Base-by-base conservation (phyloP, 73 alveolate genomes). In the Paramecium caudatum region DNA sequence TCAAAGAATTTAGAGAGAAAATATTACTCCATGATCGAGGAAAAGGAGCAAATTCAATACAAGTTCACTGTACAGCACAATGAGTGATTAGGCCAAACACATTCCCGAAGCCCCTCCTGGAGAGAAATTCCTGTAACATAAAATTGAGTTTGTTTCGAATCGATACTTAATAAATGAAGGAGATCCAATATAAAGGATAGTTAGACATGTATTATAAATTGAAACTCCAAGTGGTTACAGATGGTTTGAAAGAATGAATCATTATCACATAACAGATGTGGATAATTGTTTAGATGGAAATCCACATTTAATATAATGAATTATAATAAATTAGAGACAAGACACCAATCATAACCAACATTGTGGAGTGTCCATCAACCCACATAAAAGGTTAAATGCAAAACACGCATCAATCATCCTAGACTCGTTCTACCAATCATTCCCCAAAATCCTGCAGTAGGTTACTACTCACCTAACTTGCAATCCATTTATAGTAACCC, bases 271-370 rank as follows among this genome's bases (percentile, higher is more conserved):
- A 13, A 65, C 55, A 30, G 83, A 65, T 65, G 34, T 65, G 17
- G 83, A 65, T 65, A 36, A 65, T 65, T 65, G 83, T 30, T 65
- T 30, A 65, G 32, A 65, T 32, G 83, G 83, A 33, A 65, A 65
- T 65, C 55, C 83, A 65, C 55, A 65, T 65, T 65, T 30, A 65
- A 65, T 65, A 32, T 65, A 65, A 65, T 65, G 83, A 65, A 65
- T 65, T 65, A 65, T 33, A 32, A 65, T 65, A 65, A 65, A 33
- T 46, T 55, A 10, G 23, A 55, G 13, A 55, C 23, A 55, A 55
- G 80, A 55, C 80, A 65, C 39, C 34, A 65, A 65, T 65, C 47
- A 30, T 43, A 65, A 10, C 83, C 83, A 10, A 27, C 80, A 23
- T 25, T 55, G 30, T 65, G 83, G 83, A 33, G 34, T n/a, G 30